Base-by-base conservation (phyloP, 2,329 filamentous ascomycete species). In the Sarocladium strictum region DNA sequence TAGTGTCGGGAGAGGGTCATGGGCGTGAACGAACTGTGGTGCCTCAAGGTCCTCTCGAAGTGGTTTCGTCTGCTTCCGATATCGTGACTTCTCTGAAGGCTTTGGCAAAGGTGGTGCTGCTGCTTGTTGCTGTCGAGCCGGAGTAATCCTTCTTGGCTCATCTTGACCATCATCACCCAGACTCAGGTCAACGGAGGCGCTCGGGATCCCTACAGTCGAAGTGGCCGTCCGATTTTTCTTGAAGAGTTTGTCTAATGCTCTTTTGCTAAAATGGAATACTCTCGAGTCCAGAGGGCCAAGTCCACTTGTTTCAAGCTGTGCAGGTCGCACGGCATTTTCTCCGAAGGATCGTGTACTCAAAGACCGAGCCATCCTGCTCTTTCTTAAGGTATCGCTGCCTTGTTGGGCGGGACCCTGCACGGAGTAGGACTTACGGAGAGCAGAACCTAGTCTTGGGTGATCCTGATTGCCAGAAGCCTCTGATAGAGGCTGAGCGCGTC, bases 301-400 rank as follows among this genome's bases (percentile, higher is more conserved):
- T 32, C 74, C 71, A 9, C 72, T 69, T 27, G 69, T 73, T 61
- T 86, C 83, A 10, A 86, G 67, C 58, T 84, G 81, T 4, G 82
- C 83, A 19, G 78, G 79, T 53, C 80, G 67, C 11, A 57, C 19
- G 5, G n/a, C 27, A 5, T 35, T 17, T 3, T 51, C 27, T 6
- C 17, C 19, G 6, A 43, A n/a, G 9, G 9, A 23, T 19, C 29
- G 15, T 15, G 17, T 5, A 19, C 26, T 51, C 6, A 11, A 21
- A 4, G 47, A 51, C 27, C 29, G 47, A 2, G 26, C 10, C 7
- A 23, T 21, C 3, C 12, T 35, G 27, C n/a, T 11, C 27, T 51
- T 33, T 17, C 17, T 10, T 15, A 7, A 3, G 11, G 23, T n/a
- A 33, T 33, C 17, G 17, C n/a, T 35, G 17, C n/a, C 15, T 15